A percentile compares a stretch with the other conserved stretches of the same genome.
Conservation (phyloP, 495 filamentous ascomycete species). For the Podospora anserina region DNA sequence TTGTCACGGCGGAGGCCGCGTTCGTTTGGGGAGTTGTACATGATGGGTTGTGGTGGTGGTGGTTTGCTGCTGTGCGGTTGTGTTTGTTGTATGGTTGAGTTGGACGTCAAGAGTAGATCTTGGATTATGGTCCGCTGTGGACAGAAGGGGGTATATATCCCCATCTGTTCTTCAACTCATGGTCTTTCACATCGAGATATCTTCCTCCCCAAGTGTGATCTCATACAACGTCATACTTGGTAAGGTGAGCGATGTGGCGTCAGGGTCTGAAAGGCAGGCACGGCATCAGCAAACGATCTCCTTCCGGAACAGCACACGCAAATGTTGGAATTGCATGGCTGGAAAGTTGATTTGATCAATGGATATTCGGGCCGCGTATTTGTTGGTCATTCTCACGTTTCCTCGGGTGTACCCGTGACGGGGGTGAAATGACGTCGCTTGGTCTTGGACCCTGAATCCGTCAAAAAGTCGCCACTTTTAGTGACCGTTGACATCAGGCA, state of each 20-base stretch:
- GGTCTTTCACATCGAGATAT: background rate
- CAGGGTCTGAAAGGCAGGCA: background rate
- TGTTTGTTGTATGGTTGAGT: background rate
- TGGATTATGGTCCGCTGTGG: background rate
- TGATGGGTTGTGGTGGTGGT: background rate
- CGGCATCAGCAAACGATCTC: background rate
- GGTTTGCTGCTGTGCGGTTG: background rate
- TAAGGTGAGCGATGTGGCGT: background rate
- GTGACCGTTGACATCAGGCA: background rate
- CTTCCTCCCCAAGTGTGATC: conserved; percentile 1
- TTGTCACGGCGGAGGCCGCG: background rate
- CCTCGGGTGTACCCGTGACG: background rate
- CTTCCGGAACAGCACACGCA: background rate
- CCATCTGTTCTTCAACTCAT: background rate
- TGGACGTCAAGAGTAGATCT: background rate
- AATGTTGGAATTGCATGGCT: background rate
- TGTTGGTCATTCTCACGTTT: background rate
- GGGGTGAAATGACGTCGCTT: conserved; percentile 12
- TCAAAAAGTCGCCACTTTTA: conserved; percentile 5
- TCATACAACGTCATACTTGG: conserved; percentile 19
- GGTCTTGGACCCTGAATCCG: background rate
- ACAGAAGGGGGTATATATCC: background rate
- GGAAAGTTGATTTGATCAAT: background rate
- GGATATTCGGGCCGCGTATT: background rate
- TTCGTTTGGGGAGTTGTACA: background rate